A percentile compares a stretch with the other conserved stretches of the same genome.
Evolutionary conservation across 2,329 filamentous ascomycete genomes (phyloP).

Genomic region (Aspergillus sp.): DNA sequence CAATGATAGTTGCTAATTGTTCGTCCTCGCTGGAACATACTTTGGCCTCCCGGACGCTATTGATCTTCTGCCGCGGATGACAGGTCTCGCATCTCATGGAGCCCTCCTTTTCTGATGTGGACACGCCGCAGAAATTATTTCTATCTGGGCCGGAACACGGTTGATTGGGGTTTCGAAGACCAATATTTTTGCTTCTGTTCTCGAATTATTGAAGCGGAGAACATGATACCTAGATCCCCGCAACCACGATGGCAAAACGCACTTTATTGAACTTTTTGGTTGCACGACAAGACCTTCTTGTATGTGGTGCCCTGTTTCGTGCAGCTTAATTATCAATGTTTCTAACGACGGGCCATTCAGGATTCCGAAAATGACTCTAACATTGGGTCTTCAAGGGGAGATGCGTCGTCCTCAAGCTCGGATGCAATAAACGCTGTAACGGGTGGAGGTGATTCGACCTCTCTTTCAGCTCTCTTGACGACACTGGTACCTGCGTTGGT

Average conservation of each 20-base stretch:
- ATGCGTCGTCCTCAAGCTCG: constrained; percentile 36
- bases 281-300: constrained; percentile 11
- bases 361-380: constrained; percentile 42
- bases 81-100: constrained; percentile 26
- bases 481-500: constrained; percentile 50
- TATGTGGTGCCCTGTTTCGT: constrained; percentile 5
- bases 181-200: not conserved
- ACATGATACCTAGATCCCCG: not conserved
- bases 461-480: constrained; percentile 48
- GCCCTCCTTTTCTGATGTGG: not conserved
- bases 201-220: not conserved
- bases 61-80: constrained; percentile 20
- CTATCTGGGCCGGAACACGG: not conserved
- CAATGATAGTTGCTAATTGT: constrained; percentile 7
- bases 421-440: constrained; percentile 31
- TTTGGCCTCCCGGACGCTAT: constrained; percentile 8
- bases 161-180: not conserved
- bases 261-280: constrained; percentile 5
- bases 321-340: not conserved
- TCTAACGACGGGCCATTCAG: constrained; percentile 19
- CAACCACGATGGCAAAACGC: constrained; percentile 1
- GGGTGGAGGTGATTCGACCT: constrained; percentile 44
- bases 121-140: constrained; percentile 5
- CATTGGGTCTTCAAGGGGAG: constrained; percentile 41
- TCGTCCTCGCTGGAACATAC: constrained; percentile 17